Conservation (phyloP, 768 basidiomycete species). For the Lactarius indigo region DNA sequence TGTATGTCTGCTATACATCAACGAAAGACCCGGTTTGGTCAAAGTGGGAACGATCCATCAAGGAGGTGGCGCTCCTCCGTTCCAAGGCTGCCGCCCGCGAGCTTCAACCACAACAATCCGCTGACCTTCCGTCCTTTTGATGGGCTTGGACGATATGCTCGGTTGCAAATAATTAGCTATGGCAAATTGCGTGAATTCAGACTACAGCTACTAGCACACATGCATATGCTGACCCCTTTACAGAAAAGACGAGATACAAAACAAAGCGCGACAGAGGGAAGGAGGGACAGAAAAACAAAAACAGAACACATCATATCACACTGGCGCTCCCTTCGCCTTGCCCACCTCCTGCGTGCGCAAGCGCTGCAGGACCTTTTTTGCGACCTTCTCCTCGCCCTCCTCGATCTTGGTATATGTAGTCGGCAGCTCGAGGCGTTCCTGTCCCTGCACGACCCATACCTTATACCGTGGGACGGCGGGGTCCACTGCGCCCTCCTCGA, state of each 20-base stretch:
- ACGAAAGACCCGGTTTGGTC: neutral
- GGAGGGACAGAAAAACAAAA: no score
- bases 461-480: constrained; percentile 5
- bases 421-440: constrained; percentile 27
- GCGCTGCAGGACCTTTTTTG: constrained; percentile 25
- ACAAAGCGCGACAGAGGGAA: neutral
- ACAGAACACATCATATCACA: neutral
- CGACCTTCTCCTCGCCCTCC: constrained; percentile 27
- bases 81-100: no score
- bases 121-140: no score
- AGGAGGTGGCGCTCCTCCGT: neutral
- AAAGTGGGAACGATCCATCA: neutral
- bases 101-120: no score
- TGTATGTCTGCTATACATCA: neutral
- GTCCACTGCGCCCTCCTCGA: neutral
- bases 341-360: constrained; percentile 15
- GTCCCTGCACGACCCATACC: constrained; percentile 27
- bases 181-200: no score
- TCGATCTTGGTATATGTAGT: constrained; percentile 9
- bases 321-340: neutral
- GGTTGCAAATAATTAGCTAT: no score
- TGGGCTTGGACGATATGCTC: no score
- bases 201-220: neutral
- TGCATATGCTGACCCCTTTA: no score
- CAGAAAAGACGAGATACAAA: neutral